A percentile compares a stretch with the other conserved stretches of the same genome.
These are phyloP conservation scores for Ascochyta clinopodiicola DNA, from an alignment of 2,329 filamentous ascomycete genomes.

Conservation along the genomic window DNA sequence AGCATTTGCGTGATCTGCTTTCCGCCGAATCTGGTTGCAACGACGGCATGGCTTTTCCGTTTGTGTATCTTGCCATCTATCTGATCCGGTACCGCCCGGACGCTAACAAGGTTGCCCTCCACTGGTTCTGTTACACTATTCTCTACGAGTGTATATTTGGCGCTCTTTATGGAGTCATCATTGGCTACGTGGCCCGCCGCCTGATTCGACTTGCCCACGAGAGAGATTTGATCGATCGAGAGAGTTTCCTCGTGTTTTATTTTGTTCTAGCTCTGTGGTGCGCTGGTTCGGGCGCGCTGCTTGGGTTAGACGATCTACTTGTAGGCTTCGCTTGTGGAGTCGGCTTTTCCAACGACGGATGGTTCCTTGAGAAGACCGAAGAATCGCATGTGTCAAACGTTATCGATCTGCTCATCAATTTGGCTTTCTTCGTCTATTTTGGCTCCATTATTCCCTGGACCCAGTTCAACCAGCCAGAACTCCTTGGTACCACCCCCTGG, in stretches of 20 bases:
- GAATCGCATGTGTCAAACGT: conserved; percentile 99
- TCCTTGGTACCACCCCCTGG: conserved; percentile 82
- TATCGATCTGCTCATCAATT: conserved; percentile 94
- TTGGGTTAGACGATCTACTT: conserved; percentile 91
- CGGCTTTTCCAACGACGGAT: conserved; percentile 99
- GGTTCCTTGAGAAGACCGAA: conserved; percentile 98
- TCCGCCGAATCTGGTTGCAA: conserved; percentile 98
- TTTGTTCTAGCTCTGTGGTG: conserved; percentile 96
- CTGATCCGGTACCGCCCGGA: conserved; percentile 80
- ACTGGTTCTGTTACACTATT: conserved; percentile 90
- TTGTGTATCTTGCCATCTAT: conserved; percentile 91
- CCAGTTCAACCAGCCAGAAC: conserved; percentile 75
- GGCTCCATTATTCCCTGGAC: conserved; percentile 97
- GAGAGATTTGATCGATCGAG: conserved; percentile 85
- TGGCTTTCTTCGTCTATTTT: conserved; percentile 98
- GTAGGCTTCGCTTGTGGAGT: conserved; percentile 95
- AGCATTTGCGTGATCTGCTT: conserved; percentile 92
- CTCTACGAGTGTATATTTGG: conserved; percentile 97
- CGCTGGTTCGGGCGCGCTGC: conserved; percentile 87
- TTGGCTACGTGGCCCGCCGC: conserved; percentile 90
- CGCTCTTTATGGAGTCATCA: conserved; percentile 81
- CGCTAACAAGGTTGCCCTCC: conserved; percentile 72
- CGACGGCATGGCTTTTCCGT: conserved; percentile 99
- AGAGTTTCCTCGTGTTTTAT: conserved; percentile 98
- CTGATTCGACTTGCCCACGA: conserved; percentile 88